These are phyloP conservation scores for Dioscorea cayenensis DNA, from an alignment of 116 monocot species.

Conservation along the genomic window DNA sequence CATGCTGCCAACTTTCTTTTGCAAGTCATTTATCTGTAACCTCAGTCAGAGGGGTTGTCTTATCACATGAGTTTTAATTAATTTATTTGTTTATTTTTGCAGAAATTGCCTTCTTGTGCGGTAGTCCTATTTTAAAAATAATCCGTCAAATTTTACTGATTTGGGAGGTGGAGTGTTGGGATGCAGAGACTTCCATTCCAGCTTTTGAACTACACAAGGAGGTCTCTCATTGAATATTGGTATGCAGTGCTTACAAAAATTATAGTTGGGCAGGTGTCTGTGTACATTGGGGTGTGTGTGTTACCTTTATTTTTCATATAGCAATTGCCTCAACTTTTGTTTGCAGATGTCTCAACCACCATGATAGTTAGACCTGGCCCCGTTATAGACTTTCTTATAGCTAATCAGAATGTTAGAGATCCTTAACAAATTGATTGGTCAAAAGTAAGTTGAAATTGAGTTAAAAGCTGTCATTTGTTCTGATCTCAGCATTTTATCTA, in stretches of 20 bases:
- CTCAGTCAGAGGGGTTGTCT: background rate
- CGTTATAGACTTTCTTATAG: conserved; percentile 67
- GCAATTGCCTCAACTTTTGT: background rate
- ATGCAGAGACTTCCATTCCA: conserved; percentile 84
- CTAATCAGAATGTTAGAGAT: conserved; percentile 59
- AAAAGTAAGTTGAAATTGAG: conserved; percentile 34
- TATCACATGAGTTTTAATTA: background rate
- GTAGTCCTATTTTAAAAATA: conserved; percentile 79
- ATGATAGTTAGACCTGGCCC: conserved; percentile 93
- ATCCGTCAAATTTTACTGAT: conserved; percentile 57
- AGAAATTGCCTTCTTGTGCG: conserved; percentile 94
- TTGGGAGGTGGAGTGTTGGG: conserved; percentile 88
- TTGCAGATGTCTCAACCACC: conserved; percentile 91
- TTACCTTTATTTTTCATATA: background rate
- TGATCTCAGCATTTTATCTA: background rate
- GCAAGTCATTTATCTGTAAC: background rate
- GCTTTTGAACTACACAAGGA: conserved; percentile 68
- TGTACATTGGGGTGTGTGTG: background rate
- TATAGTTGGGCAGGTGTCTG: background rate
- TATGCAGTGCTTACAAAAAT: background rate
- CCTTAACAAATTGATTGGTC: conserved; percentile 72
- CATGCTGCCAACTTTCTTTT: conserved; percentile 38
- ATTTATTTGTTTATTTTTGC: background rate
- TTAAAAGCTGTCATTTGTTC: background rate
- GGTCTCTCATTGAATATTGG: conserved; percentile 88